A percentile compares a stretch with the other conserved stretches of the same genome.
Conservation (phyloP, 345 rosid genomes). For the Bruguiera gymnorhiza region DNA sequence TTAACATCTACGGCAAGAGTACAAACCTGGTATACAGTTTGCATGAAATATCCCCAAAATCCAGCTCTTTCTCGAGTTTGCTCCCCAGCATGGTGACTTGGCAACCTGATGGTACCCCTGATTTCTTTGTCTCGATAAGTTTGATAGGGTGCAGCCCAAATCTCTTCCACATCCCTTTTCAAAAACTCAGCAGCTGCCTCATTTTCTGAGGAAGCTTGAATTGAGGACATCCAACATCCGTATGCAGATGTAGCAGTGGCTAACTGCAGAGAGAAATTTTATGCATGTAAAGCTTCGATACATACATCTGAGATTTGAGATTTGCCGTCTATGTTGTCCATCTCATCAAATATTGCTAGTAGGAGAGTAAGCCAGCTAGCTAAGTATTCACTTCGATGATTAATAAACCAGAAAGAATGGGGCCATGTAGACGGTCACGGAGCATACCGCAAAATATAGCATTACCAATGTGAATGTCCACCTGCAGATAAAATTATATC, state of each 20-base stretch:
- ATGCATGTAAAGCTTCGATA: background rate
- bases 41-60: slow-evolving; percentile 77
- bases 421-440: no score
- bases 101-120: slow-evolving; percentile 38
- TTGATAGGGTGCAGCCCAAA: slow-evolving; percentile 3
- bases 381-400: no score
- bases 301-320: background rate
- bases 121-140: slow-evolving; percentile 18
- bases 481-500: slow-evolving; percentile 42
- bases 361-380: no score
- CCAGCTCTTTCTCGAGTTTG: slow-evolving; percentile 43
- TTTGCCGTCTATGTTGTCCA: no score
- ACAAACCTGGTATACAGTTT: slow-evolving; percentile 64
- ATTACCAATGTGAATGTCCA: slow-evolving; percentile 83
- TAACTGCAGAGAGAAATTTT: slow-evolving; percentile 36
- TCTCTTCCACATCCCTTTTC: slow-evolving; percentile 29
- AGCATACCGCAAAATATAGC: slow-evolving; percentile 83
- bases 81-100: slow-evolving; percentile 38
- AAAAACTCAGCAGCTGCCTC: slow-evolving; percentile 21
- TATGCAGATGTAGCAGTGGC: slow-evolving; percentile 62
- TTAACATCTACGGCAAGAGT: background rate
- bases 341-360: no score
- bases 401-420: no score
- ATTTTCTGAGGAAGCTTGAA: slow-evolving; percentile 18
- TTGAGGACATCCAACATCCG: slow-evolving; percentile 64